Evolutionary conservation across 75 land plant genomes (phyloP), one percentile per base, ranked within the genome.

Genomic region (Pseudotsuga menziesii): DNA sequence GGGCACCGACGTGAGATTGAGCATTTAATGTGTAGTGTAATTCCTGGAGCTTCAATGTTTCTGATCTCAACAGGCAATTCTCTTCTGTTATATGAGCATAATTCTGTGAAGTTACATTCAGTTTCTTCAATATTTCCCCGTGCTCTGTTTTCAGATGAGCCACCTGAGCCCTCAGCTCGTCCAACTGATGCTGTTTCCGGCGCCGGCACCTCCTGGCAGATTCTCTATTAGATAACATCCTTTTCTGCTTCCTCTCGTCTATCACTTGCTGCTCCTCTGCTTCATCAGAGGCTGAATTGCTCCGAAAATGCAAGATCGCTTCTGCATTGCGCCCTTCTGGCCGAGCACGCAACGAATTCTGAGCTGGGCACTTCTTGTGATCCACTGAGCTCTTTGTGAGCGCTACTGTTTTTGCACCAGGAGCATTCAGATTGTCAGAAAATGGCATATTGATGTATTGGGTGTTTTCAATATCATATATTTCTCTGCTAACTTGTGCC

Each of bases 191-290:
- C 81, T 94, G 95, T 72, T 94, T 94, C 61, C 94, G 81, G 83
- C 90, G 84, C 84, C 97, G 72, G 1, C 95, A 94, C 26, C 94
- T 67, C 56, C 97, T 79, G 8, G 94, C 97, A 15, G 97, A 94
- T 61, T 94, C 97, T 5, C 94, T 77, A 69, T 94, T 94, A 22
- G 97, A 90, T 0, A 89, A 84, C 94, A 92, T 94, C 58, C 94
- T 75, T 77, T 80, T 88, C 80, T 80, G 85, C 87, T 79, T 85
- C 81, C 88, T 78, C 78, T 86, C 86, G 39, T 90, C 88, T 56
- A 88, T 81, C n/a, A 74, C 44, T 23, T 54, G 73, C 58, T 87
- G 85, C 13, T 74, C 79, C 44, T 90, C 91, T 23, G 87, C 89
- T 48, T 83, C 90, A 52, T 88, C 86, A 32, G 90, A 90, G 2